Evolutionary conservation across 2,329 filamentous ascomycete species (phyloP), one percentile per base, ranked within the genome.

Genomic region (Xylaria arbuscula): DNA sequence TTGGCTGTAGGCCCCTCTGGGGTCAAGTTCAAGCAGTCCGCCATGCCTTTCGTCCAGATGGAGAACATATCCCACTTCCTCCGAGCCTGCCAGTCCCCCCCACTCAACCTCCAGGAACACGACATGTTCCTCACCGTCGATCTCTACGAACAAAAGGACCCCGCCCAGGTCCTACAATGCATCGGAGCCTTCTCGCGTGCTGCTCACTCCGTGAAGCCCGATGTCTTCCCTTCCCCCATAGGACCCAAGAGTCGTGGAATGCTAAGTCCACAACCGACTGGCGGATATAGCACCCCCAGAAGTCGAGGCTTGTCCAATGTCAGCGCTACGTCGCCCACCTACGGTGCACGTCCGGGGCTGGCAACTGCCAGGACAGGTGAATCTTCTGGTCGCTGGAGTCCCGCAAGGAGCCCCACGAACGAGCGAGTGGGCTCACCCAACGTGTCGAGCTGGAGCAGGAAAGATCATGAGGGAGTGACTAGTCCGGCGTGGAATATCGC

Each of bases 31-130:
- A 98, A 98, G 82, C 86, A 91, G 78, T 97, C 94, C 0, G 83
- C 89, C 48, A 98, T 98, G 95, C 96, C 96, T 0, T 99, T 99
- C 79, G 95, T 98, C 48, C 96, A 99, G 81, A 98, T 98, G 94
- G 96, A 99, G 81, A 99, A 99, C 79, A 98, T 99, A 77, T 97
- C 94, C 4, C 93, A 97, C 78, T 99, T 98, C 82, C 89, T 99
- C 62, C 90, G 89, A 76, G 94, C 93, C 68, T 97, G 94, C 83
- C 93, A 97, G 81, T 84, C 88, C 59, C 89, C 92, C 32, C 96
- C 96, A 0, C 84, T 99, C 61, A 94, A 90, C 80, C 89, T 99
- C 68, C 94, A 93, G 66, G 90, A 94, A 54, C 96, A 99, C 83
- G 96, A 99, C 81, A 90, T 94, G 73, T 99, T 99, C 82, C 89